phyloP scores from a whole-genome alignment of 805 yeast species.

The Candida pseudoglaebosa region DNA sequence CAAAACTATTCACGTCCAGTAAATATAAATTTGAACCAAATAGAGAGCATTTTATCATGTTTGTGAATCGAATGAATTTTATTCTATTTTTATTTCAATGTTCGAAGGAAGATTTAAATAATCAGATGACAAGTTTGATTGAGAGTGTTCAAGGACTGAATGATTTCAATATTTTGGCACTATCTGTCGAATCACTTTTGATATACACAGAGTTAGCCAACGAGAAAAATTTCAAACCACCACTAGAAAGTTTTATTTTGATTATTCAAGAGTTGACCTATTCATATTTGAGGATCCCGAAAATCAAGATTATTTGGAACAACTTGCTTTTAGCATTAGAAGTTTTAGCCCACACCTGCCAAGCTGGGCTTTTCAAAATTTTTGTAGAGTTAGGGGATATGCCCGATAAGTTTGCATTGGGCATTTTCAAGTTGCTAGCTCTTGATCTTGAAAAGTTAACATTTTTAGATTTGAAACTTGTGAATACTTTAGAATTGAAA shows the following conservation, averaged over 20 bases:
- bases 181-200: constrained; percentile 19
- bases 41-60: constrained; percentile 26
- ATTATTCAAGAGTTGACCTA: neutral
- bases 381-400: neutral
- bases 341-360: neutral
- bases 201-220: constrained; percentile 16
- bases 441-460: neutral
- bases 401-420: neutral
- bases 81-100: constrained; percentile 30
- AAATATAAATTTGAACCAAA: constrained; percentile 27
- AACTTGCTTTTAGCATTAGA: neutral
- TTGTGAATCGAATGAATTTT: constrained; percentile 34
- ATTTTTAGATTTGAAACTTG: neutral
- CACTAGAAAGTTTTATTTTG: constrained; percentile 9
- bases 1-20: constrained; percentile 37
- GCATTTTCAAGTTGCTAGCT: neutral
- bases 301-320: constrained; percentile 1
- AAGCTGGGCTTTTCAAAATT: neutral
- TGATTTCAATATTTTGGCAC: constrained; percentile 21
- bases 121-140: constrained; percentile 24
- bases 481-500: neutral
- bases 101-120: constrained; percentile 29
- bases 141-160: constrained; percentile 18
- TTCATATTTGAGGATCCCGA: constrained; percentile 2
- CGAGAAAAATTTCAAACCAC: constrained; percentile 12